A percentile compares a stretch with the other conserved stretches of the same genome.
phyloP scores from a whole-genome alignment of 1,284 basidiomycete species.

The Fomitopsis pinicola region DNA sequence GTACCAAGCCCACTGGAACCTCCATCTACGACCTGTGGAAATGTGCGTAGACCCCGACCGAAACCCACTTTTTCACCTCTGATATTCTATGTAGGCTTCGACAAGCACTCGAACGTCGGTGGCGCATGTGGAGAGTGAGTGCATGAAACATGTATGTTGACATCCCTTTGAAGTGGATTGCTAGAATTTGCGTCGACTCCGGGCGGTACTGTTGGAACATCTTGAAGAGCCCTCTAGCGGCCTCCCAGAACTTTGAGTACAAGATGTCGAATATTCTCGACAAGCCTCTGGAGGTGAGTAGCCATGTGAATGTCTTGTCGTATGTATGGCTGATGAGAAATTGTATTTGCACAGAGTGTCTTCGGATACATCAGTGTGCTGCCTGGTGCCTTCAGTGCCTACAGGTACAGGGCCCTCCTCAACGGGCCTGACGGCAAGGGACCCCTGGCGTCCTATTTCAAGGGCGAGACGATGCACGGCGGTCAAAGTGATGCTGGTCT shows the following conservation, averaged over 20 bases:
- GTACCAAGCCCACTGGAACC: conserved; percentile 90
- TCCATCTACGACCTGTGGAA: conserved; percentile 97
- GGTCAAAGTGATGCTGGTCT: conserved; percentile 58
- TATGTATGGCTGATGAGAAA: not conserved
- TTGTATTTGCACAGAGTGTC: conserved; percentile 51
- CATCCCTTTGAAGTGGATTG: not conserved
- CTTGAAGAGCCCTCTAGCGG: conserved; percentile 82
- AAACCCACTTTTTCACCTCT: too few species aligned
- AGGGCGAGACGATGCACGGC: conserved; percentile 85
- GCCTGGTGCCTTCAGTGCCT: conserved; percentile 90
- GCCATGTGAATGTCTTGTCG: not conserved
- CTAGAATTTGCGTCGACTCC: conserved; percentile 80
- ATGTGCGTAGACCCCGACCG: conserved; percentile 39
- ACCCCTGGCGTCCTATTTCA: conserved; percentile 89
- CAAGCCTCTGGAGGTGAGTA: conserved; percentile 77
- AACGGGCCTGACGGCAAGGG: conserved; percentile 83
- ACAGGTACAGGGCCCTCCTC: conserved; percentile 80
- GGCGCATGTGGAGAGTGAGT: conserved; percentile 92
- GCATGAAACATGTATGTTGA: not conserved
- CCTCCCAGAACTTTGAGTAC: conserved; percentile 91
- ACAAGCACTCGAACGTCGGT: conserved; percentile 86
- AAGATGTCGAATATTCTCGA: conserved; percentile 94
- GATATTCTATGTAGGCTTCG: conserved; percentile 59
- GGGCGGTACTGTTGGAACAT: conserved; percentile 78
- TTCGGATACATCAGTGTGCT: conserved; percentile 91